Conservation (phyloP, 106 monocot species). For the Dendrobium nobile region DNA sequence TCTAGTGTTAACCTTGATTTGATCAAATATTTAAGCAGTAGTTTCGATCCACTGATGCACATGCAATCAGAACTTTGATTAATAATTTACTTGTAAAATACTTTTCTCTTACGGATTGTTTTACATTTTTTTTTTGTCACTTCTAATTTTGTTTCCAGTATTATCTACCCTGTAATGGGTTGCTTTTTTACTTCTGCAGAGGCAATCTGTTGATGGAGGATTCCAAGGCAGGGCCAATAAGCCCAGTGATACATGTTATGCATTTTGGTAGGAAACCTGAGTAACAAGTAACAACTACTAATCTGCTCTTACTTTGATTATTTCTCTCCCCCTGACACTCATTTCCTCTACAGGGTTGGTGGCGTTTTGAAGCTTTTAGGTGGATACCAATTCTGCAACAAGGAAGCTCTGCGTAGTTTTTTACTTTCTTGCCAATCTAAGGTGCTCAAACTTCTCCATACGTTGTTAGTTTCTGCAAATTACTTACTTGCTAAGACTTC, state of each 20-base stretch:
- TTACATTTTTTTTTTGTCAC: neutral
- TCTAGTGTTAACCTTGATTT: neutral
- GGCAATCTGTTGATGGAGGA: slow-evolving; percentile 84
- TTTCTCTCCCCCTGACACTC: neutral
- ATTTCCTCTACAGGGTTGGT: slow-evolving; percentile 49
- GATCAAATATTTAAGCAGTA: neutral
- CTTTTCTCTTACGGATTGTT: neutral
- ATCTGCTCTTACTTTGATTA: neutral
- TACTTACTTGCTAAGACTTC: neutral
- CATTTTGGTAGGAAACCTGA: slow-evolving; percentile 62
- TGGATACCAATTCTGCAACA: slow-evolving; percentile 44
- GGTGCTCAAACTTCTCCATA: slow-evolving; percentile 22
- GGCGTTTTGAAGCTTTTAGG: slow-evolving; percentile 80
- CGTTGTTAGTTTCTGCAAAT: neutral
- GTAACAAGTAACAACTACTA: neutral
- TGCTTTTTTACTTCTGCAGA: slow-evolving; percentile 28
- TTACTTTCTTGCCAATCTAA: slow-evolving; percentile 77
- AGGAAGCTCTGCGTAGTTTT: slow-evolving; percentile 46
- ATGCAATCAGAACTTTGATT: neutral
- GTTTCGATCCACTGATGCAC: neutral
- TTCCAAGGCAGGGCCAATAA: slow-evolving; percentile 91
- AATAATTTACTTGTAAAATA: neutral
- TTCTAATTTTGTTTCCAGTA: neutral
- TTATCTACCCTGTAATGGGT: neutral
- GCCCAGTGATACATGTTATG: slow-evolving; percentile 94